These are phyloP conservation scores for Geotrichum reessii DNA, from an alignment of 1,139 yeast genomes.

Conservation along the genomic window DNA sequence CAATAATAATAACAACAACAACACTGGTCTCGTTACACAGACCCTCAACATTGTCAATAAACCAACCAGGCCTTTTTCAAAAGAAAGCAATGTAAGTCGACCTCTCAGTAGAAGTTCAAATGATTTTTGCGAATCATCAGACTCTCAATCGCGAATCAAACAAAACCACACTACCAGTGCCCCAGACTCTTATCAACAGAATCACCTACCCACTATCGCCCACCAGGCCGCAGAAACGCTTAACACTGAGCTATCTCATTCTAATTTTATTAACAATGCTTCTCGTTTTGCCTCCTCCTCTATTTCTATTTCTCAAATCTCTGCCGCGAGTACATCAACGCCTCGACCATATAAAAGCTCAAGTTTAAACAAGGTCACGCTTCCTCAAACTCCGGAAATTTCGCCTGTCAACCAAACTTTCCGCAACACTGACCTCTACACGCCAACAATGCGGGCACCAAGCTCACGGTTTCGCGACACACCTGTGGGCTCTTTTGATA, in stretches of 20 bases:
- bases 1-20: not conserved
- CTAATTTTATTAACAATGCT: not conserved
- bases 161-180: not conserved
- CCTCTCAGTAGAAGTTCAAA: not conserved
- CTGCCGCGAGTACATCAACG: not conserved
- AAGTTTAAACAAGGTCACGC: conserved; percentile 19
- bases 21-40: not conserved
- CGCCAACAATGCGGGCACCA: conserved; percentile 7
- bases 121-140: not conserved
- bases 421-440: conserved; percentile 1
- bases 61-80: not conserved
- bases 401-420: conserved; percentile 23
- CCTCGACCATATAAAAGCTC: conserved; percentile 15
- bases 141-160: not conserved
- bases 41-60: not conserved
- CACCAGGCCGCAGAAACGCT: not conserved
- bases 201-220: not conserved
- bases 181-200: not conserved
- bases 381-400: conserved; percentile 26
- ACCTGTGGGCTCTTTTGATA: not conserved
- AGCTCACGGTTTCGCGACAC: not conserved
- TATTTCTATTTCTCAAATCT: not conserved
- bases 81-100: not conserved
- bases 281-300: conserved; percentile 1
- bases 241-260: not conserved